Evolutionary conservation across 1,284 basidiomycete species (phyloP).

Genomic region (Ustilago xerochloae): DNA sequence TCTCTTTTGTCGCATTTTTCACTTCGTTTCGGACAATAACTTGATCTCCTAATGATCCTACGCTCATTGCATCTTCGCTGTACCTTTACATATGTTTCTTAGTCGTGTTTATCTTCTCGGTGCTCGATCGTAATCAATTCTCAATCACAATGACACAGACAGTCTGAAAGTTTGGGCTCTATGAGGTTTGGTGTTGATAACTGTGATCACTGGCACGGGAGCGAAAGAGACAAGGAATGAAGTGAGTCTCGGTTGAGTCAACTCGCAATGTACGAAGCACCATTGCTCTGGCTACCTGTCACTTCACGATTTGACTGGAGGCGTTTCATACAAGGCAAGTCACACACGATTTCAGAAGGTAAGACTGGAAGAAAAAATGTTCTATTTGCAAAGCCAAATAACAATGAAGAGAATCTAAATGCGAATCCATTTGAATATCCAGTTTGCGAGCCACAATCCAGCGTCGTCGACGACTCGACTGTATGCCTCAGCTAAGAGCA

Average conservation of each 20-base stretch:
- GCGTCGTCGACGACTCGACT: constrained; percentile 39
- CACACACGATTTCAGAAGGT: too few species aligned
- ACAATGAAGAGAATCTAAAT: constrained; percentile 2
- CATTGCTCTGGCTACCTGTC: too few species aligned
- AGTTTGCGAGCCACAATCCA: constrained; percentile 22
- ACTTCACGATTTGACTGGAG: too few species aligned
- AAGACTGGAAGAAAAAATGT: background rate
- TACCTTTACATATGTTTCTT: background rate
- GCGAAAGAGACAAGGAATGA: too few species aligned
- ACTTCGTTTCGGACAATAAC: background rate
- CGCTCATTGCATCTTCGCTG: background rate
- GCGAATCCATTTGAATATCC: constrained; percentile 47
- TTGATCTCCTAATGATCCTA: background rate
- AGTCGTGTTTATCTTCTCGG: too few species aligned
- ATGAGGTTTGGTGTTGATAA: too few species aligned
- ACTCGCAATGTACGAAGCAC: too few species aligned
- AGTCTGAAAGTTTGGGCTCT: too few species aligned
- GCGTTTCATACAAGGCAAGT: too few species aligned
- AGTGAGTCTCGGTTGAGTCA: too few species aligned
- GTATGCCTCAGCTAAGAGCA: constrained; percentile 29
- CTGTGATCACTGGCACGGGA: too few species aligned
- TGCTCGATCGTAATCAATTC: background rate
- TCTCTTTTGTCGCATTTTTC: constrained; percentile 3
- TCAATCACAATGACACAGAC: too few species aligned
- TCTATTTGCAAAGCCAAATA: background rate